Conservation (phyloP, 176 grass and related monocot species). For the Carex parvula region DNA sequence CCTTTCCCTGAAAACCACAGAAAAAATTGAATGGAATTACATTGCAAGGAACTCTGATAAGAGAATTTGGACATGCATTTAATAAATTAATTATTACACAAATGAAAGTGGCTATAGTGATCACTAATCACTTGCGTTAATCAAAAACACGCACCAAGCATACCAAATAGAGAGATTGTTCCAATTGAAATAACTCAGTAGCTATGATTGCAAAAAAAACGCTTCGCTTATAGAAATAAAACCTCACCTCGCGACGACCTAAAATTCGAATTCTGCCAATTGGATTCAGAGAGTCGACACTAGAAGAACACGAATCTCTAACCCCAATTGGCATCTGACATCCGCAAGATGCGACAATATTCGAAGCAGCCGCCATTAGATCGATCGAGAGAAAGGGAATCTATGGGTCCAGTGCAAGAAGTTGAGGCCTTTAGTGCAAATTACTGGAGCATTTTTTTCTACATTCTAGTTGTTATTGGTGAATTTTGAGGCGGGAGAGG, state of each 20-base stretch:
- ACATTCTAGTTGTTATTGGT: background rate
- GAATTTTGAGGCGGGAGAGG: slow-evolving; percentile 34
- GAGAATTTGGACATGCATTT: background rate
- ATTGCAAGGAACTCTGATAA: background rate
- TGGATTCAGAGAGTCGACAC: background rate
- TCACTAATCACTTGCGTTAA: background rate
- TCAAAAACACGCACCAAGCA: background rate
- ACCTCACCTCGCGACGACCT: background rate
- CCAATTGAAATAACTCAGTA: background rate
- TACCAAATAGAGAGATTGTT: background rate
- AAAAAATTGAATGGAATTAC: background rate
- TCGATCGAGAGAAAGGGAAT: slow-evolving; percentile 15
- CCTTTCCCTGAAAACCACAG: slow-evolving; percentile 41
- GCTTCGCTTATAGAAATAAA: background rate
- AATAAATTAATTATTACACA: background rate
- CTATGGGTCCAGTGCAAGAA: background rate
- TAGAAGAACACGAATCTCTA: slow-evolving; percentile 11
- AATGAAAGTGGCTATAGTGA: background rate
- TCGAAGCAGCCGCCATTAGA: slow-evolving; percentile 52
- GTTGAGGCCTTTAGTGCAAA: background rate
- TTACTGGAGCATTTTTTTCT: slow-evolving; percentile 2
- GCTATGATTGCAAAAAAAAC: background rate
- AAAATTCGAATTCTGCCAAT: background rate
- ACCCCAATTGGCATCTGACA: slow-evolving; percentile 9
- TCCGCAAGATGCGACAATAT: slow-evolving; percentile 15